Percentiles rank a stretch among this genome's conserved stretches.
phyloP scores from a whole-genome alignment of 768 basidiomycete genomes.

The Coprinellus micaceus region DNA sequence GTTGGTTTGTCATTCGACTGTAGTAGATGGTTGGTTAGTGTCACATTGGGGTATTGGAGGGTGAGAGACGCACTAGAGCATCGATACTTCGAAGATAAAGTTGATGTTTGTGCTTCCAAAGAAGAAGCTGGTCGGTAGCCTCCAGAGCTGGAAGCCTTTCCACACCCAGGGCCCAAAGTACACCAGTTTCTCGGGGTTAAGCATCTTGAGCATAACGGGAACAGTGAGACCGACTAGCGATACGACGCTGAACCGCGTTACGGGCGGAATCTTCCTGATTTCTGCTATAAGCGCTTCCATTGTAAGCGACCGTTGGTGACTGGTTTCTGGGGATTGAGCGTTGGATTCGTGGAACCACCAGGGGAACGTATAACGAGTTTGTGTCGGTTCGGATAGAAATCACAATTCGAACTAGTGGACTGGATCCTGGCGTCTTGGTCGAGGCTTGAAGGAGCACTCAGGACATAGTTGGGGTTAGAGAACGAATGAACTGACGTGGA shows the following conservation, averaged over 20 bases:
- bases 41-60: neutral
- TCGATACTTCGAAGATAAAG: conserved; percentile 54
- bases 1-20: conserved; percentile 61
- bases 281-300: conserved; percentile 47
- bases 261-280: conserved; percentile 77
- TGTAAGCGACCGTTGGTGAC: too few species aligned
- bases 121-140: conserved; percentile 71
- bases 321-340: too few species aligned
- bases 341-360: too few species aligned
- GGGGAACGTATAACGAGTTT: too few species aligned
- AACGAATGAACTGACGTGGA: too few species aligned
- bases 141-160: conserved; percentile 61
- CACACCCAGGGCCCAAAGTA: conserved; percentile 48
- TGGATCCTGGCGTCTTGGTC: too few species aligned
- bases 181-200: conserved; percentile 50
- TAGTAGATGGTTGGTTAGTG: neutral
- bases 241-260: conserved; percentile 66
- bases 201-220: conserved; percentile 50
- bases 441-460: too few species aligned
- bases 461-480: too few species aligned
- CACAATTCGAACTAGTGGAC: too few species aligned
- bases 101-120: conserved; percentile 39
- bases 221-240: conserved; percentile 61
- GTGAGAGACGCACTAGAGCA: conserved; percentile 58
- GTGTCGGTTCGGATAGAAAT: too few species aligned